Evolutionary conservation across 345 rosid genomes (phyloP), one percentile per base, ranked within the genome.

Genomic region (Trapa bicornis): DNA sequence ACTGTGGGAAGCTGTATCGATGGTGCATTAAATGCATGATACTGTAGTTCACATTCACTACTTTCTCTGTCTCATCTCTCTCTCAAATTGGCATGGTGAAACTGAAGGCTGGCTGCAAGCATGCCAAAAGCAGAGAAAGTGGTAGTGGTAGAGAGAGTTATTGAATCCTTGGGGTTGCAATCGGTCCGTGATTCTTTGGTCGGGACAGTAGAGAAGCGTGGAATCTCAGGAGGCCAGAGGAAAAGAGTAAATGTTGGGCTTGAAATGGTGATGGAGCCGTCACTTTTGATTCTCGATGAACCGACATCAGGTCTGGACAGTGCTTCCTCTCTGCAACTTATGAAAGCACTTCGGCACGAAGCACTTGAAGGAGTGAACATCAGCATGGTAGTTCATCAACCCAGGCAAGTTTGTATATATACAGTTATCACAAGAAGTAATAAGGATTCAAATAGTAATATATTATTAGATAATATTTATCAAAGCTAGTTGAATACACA

Each of bases 251-350:
- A 94, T 71, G 99, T 94, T 36, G 97, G 99, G 71, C 69, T 91
- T 68, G 99, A 91, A 78, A 89, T 91, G 97, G 95, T 91, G 42
- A 94, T 94, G 87, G 97, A 94, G 74, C 97, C 99, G 76, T 94
- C 99, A 7, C 84, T 94, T 74, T 73, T 94, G 77, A 85, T 94
- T 70, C 81, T 94, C 75, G 97, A 94, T 67, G 99, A 94, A 67
- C 99, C 99, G 8, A 94, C 99, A 43, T 94, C 99, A 16, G 99
- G 99, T 67, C 84, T 94, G 72, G 99, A 94, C 70, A 94, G 99
- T 77, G 95, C 99, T 38, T 94, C 99, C 43, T 94, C 99, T 65
- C 91, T 82, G 79, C 82, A 77, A 56, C 95, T 94, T 66, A 89
- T 94, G 73, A 82, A 79, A 82, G 96, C 97, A 17, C 99, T 94